A percentile compares a stretch with the other conserved stretches of the same genome.
These are phyloP conservation scores for Penicillium polonicum DNA, from an alignment of 2,329 filamentous ascomycete genomes.

Conservation along the genomic window DNA sequence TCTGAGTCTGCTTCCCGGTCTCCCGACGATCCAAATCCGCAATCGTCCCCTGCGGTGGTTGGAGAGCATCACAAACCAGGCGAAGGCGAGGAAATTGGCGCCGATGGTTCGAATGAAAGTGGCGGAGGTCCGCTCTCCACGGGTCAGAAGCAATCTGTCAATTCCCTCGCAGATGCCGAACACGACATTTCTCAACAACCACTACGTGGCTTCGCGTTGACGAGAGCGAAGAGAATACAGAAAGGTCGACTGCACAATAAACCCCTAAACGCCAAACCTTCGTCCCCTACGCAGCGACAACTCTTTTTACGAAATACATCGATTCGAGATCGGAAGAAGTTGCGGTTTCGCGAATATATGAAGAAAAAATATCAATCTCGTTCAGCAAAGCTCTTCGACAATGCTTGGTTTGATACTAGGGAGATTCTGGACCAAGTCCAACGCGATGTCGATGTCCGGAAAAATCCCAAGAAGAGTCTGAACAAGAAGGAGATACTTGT, in stretches of 20 bases:
- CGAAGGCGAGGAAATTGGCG: background rate
- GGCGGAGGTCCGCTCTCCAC: background rate
- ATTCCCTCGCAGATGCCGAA: background rate
- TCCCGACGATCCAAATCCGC: background rate
- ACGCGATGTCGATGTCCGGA: slow-evolving; percentile 16
- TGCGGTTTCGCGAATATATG: slow-evolving; percentile 25
- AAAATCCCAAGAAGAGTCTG: slow-evolving; percentile 12
- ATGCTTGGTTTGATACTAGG: slow-evolving; percentile 29
- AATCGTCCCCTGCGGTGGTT: background rate
- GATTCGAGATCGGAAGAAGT: slow-evolving; percentile 26
- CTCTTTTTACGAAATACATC: slow-evolving; percentile 18
- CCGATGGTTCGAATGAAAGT: background rate
- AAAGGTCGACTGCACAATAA: background rate
- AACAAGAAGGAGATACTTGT: slow-evolving; percentile 33
- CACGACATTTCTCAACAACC: background rate
- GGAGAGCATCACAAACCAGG: background rate
- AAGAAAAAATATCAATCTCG: slow-evolving; percentile 3
- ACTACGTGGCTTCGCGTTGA: background rate
- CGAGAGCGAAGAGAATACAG: slow-evolving; percentile 3
- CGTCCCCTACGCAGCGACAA: background rate
- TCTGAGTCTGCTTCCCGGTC: background rate
- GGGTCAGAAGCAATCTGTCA: background rate
- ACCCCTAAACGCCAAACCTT: background rate
- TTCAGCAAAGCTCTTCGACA: background rate
- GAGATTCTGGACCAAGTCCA: slow-evolving; percentile 28